Percentiles rank a stretch among this genome's conserved stretches.
Conservation (phyloP, 192 early-diverging fungal genomes). For the Fimicolochytrium jonesii region DNA sequence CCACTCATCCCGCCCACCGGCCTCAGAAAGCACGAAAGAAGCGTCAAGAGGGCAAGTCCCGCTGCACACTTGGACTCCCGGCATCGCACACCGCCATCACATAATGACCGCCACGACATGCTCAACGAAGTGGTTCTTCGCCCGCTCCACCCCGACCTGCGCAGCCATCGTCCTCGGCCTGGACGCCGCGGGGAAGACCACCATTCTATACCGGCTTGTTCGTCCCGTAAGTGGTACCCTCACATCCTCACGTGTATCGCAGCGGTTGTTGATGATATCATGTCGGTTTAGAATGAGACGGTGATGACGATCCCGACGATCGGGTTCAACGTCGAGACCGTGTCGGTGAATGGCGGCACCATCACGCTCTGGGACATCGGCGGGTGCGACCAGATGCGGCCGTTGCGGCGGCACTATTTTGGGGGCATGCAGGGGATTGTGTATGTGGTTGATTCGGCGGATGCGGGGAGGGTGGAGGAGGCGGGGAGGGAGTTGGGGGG, state of each 20-base stretch:
- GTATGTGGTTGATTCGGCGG: slow-evolving; percentile 85
- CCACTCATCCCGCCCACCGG: no score
- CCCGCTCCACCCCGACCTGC: no score
- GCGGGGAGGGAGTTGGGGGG: slow-evolving; percentile 66
- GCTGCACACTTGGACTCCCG: no score
- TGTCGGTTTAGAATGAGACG: neutral
- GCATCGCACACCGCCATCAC: no score
- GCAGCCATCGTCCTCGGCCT: neutral
- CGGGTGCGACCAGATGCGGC: slow-evolving; percentile 88
- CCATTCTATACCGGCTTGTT: neutral
- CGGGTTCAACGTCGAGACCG: slow-evolving; percentile 15
- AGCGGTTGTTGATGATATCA: neutral
- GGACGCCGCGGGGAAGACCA: neutral
- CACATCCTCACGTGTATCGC: neutral
- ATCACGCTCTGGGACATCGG: slow-evolving; percentile 64
- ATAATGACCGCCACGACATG: no score
- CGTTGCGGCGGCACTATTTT: slow-evolving; percentile 83
- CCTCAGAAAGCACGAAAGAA: no score
- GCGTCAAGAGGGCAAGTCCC: no score
- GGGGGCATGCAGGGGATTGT: slow-evolving; percentile 80
- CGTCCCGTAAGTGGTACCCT: neutral
- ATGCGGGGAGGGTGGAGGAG: slow-evolving; percentile 82
- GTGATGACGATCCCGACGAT: slow-evolving; percentile 14
- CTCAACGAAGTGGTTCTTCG: no score
- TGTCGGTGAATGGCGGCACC: neutral